Evolutionary conservation across 495 filamentous ascomycete genomes (phyloP), one percentile per base, ranked within the genome.

Genomic region (Penicillium crystallinum): DNA sequence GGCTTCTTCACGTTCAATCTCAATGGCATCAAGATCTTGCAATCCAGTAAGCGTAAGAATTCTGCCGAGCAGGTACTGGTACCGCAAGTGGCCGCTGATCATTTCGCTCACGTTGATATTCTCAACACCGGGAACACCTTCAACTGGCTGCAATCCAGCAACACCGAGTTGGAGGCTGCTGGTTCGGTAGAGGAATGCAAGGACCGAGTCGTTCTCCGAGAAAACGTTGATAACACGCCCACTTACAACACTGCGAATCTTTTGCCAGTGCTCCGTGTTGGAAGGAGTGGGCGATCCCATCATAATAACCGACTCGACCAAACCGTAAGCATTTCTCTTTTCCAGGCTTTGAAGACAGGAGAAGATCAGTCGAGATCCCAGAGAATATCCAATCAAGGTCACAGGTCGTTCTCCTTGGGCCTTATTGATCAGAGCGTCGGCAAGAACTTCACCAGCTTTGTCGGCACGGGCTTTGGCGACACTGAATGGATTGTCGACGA

Each of bases 401-500:
- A 97, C 87, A 0, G 92, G 85, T 18, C 93, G 80, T 66, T 96
- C 90, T 12, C 93, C 93, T 59, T 95, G 91, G 1, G 85, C 84
- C 57, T 86, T 90, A 69, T 87, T 91, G 55, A 93, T 88, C 43
- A 98, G 70, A 12, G 90, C 84, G 64, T 98, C 91, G 4, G 92
- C 91, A 0, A 98, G 81, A 11, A 90, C 82, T 30, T 80, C 70
- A 0, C 93, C 93, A 1, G 89, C 87, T 70, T 97, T 97, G 59
- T 97, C 91, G 18, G 88, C 83, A 42, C 90, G 80, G 25, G 83
- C 75, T 65, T 88, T 91, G 9, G 85, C 89, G 29, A 93, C 77
- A 48, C 78, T 88, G 78, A 95, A 98, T 0, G 89, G 89, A 66
- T 95, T 96, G 59, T 97, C 93, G 27, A 96, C 80, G 21, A 96